Base-by-base conservation (phyloP, 2,329 filamentous ascomycete genomes). In the Fusarium torreyae region DNA sequence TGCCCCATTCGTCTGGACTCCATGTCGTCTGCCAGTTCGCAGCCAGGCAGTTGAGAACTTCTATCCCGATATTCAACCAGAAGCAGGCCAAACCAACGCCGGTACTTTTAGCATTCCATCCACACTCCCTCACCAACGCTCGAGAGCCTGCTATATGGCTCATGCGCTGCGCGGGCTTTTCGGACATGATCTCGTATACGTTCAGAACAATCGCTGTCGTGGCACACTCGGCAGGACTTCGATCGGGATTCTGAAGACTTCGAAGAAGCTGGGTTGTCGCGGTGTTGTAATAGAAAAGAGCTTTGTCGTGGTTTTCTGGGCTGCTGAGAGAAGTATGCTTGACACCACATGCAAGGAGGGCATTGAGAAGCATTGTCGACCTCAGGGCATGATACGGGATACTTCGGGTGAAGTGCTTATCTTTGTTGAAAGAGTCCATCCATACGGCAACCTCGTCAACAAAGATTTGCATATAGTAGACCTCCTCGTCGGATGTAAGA, bases 121-220 rank as follows among this genome's bases (percentile, higher is more conserved):
- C 89, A 74, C 94, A 97, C 76, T 97, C 94, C 65, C 94, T 93
- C 74, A 98, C 94, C 50, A 97, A 83, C 3, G 93, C 93, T 54
- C 94, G 87, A 11, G 94, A 93, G 7, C 94, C 94, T 1, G 92
- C 91, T 70, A 95, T 94, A 75, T 97, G 94, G 71, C 92, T 94
- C 91, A 96, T 95, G n/a, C 92, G 87, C 72, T 94, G 89, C 38
- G 91, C 84, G 7, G 92, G 89, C 70, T 89, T 89, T 75, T 95
- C 92, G 49, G 89, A 94, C 93, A 98, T 97, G 72, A 94, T 91
- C 78, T 98, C 94, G 80, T 97, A 98, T 5, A 97, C 92, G 72
- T 97, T 95, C 33, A 98, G 86, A 9, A 97, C 91, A 15, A 97
- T 91, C 4, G 95, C 94, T 0, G 94, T 94, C 0, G 92, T 93